Evolutionary conservation across 805 yeast genomes (phyloP).

Genomic region (Barnettozyma populi): DNA sequence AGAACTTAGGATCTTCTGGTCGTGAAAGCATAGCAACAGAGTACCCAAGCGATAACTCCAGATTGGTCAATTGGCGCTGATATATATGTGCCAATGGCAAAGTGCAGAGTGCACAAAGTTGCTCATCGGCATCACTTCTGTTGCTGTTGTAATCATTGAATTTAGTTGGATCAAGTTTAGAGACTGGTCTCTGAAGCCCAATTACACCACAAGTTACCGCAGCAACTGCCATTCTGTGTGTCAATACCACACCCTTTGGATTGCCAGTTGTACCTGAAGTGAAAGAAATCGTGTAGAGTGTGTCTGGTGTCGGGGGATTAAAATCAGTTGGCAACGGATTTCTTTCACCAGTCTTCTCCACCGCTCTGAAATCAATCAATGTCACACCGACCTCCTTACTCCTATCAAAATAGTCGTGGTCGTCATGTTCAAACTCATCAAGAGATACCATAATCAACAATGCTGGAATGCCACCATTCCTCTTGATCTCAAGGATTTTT

Average conservation of each 20-base stretch:
- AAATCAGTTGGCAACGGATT: slow-evolving; percentile 33
- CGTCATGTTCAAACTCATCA: slow-evolving; percentile 39
- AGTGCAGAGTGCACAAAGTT: slow-evolving; percentile 33
- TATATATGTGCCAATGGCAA: slow-evolving; percentile 56
- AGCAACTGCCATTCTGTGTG: slow-evolving; percentile 46
- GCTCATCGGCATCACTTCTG: slow-evolving; percentile 22
- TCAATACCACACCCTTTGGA: slow-evolving; percentile 63
- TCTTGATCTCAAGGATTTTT: slow-evolving; percentile 28
- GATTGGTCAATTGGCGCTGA: slow-evolving; percentile 39
- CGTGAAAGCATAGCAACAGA: slow-evolving; percentile 27
- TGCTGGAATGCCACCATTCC: slow-evolving; percentile 21
- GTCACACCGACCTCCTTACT: slow-evolving; percentile 30
- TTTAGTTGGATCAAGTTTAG: slow-evolving; percentile 12
- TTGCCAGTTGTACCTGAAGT: slow-evolving; percentile 74
- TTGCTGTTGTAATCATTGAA: slow-evolving; percentile 12
- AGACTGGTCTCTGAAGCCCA: slow-evolving; percentile 21
- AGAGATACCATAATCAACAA: slow-evolving; percentile 50
- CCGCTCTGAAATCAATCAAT: slow-evolving; percentile 38
- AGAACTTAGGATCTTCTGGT: slow-evolving; percentile 46
- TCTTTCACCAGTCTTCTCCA: slow-evolving; percentile 38
- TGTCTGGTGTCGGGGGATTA: slow-evolving; percentile 46
- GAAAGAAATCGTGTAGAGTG: slow-evolving; percentile 57
- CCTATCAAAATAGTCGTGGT: slow-evolving; percentile 27
- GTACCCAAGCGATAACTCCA: slow-evolving; percentile 40
- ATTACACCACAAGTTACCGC: slow-evolving; percentile 38